Percentiles rank a stretch among this genome's conserved stretches.
phyloP scores from a whole-genome alignment of 805 yeast genomes.

The Ogataea paradorogensis region DNA sequence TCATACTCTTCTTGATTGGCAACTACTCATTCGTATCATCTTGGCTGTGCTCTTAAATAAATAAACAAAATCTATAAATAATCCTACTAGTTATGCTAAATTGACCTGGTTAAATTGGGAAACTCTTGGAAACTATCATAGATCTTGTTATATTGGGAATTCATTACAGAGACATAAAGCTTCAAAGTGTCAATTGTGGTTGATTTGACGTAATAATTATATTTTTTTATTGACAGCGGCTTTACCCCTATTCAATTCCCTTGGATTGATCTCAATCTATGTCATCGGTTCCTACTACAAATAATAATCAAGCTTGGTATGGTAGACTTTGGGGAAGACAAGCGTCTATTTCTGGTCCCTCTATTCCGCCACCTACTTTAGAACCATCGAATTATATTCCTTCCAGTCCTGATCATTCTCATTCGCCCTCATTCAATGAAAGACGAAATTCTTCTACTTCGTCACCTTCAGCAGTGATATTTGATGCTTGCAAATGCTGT shows the following conservation, averaged over 20 bases:
- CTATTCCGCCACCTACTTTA: background rate
- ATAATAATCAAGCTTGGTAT: conserved; percentile 1
- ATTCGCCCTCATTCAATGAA: background rate
- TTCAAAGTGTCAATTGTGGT: too few relatives aligned
- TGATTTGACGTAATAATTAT: too few relatives aligned
- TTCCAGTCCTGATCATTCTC: background rate
- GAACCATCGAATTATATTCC: conserved; percentile 1
- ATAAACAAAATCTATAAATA: background rate
- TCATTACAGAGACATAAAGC: too few relatives aligned
- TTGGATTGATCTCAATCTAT: background rate
- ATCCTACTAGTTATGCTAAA: background rate
- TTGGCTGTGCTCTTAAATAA: background rate
- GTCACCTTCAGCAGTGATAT: conserved; percentile 11
- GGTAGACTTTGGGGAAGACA: conserved; percentile 6
- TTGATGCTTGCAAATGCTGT: conserved; percentile 44
- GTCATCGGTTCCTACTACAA: background rate
- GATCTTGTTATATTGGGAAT: background rate
- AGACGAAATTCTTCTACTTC: conserved; percentile 1
- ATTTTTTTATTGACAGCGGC: conserved; percentile 1
- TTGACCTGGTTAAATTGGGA: background rate
- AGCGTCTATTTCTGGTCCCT: background rate
- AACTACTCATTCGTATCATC: background rate
- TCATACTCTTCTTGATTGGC: conserved; percentile 4
- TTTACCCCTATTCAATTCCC: background rate
- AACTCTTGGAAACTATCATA: background rate